Evolutionary conservation across 2,329 filamentous ascomycete genomes (phyloP), one percentile per base, ranked within the genome.

Genomic region (Botryotinia narcissicola): DNA sequence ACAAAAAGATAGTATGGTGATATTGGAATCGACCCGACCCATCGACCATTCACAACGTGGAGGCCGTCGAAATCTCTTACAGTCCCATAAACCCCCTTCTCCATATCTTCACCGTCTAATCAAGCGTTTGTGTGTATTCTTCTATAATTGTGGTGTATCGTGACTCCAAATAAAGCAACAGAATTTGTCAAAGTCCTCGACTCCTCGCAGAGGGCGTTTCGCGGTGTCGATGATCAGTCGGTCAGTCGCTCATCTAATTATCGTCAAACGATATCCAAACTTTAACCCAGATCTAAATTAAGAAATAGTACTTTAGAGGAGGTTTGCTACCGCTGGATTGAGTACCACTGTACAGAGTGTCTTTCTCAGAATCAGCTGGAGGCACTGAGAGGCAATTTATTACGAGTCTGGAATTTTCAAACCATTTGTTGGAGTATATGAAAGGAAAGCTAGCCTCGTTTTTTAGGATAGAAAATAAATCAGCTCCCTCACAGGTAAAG

Each of bases 101-200:
- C 14, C 7, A 1, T 40, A 22, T 20, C 1, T 25, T 37, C 37
- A 20, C 25, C 25, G 2, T 62, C 1, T 3, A 12, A 2, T 9
- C 14, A 29, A 25, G 10, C 1, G 5, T 16, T 61, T 0, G 1
- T 0, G 7, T 4, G 4, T 18, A 6, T 9, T 8, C 0, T 29
- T 16, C n/a, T 62, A 51, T 20, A 42, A 42, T 42, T 42, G 60
- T 7, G 20, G 6, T 42, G 22, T 12, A 48, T 42, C 12, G 5
- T 62, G n/a, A 25, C 20, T 46, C 20, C 8, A 22, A 46, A 10
- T 46, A 22, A 9, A 1, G 10, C 4, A n/a, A 25, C 2, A 6
- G 14, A 16, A 7, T 61, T 25, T 61, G 25, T 20, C 22, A 16
- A 20, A 44, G 6, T 44, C 18, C 18, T 44, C 42, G 35, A 25